A percentile compares a stretch with the other conserved stretches of the same genome.
These are phyloP conservation scores for Hordeum vulgare DNA, from an alignment of 176 grass and related monocot genomes.

Conservation along the genomic window DNA sequence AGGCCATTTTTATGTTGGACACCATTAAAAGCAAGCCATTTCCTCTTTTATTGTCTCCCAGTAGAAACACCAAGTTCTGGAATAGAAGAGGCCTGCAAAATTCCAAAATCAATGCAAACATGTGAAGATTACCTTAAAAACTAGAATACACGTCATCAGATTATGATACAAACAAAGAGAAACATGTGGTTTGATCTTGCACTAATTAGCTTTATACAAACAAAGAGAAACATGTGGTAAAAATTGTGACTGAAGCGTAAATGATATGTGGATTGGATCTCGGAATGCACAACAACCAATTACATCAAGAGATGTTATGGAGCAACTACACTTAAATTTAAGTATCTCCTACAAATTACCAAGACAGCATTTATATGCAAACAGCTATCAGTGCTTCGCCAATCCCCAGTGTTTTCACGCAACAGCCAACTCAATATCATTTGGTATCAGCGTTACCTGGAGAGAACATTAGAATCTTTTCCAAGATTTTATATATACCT, in stretches of 20 bases:
- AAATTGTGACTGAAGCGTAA: background rate
- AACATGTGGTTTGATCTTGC: background rate
- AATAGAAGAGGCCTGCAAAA: constrained; percentile 20
- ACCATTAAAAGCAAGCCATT: background rate
- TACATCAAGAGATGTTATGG: background rate
- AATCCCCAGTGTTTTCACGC: background rate
- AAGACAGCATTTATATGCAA: no score
- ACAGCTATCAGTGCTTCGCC: background rate
- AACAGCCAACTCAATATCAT: background rate
- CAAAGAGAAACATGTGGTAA: background rate
- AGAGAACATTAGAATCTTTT: background rate
- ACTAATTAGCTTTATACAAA: background rate
- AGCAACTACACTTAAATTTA: background rate
- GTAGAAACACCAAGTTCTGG: background rate
- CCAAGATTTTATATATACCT: background rate
- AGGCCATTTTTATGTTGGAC: background rate
- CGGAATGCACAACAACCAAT: background rate
- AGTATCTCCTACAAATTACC: background rate
- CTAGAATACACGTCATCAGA: background rate
- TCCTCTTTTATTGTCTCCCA: background rate
- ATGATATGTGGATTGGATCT: background rate
- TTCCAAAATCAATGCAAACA: constrained; percentile 7
- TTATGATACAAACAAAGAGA: background rate
- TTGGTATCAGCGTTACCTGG: background rate
- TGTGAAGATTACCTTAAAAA: background rate